These are phyloP conservation scores for Brassica balearica DNA, from an alignment of 441 rosid species.

Conservation along the genomic window DNA sequence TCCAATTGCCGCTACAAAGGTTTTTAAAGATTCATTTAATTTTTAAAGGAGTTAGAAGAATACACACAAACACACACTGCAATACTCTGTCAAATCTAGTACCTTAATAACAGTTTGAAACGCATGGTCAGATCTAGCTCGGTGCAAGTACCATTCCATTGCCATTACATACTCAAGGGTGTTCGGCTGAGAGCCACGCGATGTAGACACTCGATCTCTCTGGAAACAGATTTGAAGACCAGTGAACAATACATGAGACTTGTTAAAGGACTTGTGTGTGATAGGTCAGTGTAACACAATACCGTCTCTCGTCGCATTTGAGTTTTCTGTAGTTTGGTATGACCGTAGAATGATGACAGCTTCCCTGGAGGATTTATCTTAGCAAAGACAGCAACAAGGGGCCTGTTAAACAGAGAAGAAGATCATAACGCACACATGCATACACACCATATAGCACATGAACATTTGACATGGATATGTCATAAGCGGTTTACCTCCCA, in stretches of 20 bases:
- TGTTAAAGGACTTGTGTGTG: conserved; percentile 13
- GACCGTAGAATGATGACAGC: conserved; percentile 66
- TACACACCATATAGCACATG: not conserved
- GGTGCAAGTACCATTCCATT: conserved; percentile 73
- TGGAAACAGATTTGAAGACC: conserved; percentile 35
- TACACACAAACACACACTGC: not conserved
- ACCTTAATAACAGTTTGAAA: conserved; percentile 62
- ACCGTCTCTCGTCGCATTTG: conserved; percentile 70
- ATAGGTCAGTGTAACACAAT: conserved; percentile 16
- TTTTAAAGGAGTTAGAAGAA: not conserved
- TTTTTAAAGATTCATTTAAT: conserved; percentile 30
- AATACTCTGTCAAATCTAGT: conserved; percentile 6
- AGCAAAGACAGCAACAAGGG: conserved; percentile 69
- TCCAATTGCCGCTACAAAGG: conserved; percentile 59
- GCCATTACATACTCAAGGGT: conserved; percentile 87
- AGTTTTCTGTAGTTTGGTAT: conserved; percentile 57
- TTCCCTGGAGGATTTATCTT: conserved; percentile 59
- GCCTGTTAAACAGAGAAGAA: conserved; percentile 52
- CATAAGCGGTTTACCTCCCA: conserved; percentile 65
- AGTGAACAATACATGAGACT: conserved; percentile 13
- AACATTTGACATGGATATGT: not conserved
- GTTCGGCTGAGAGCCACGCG: conserved; percentile 91
- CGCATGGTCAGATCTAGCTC: conserved; percentile 51
- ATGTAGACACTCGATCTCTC: conserved; percentile 82
- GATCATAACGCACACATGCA: conserved; percentile 16